Base-by-base conservation (phyloP, 2,329 filamentous ascomycete genomes). In the Didymella sp. region DNA sequence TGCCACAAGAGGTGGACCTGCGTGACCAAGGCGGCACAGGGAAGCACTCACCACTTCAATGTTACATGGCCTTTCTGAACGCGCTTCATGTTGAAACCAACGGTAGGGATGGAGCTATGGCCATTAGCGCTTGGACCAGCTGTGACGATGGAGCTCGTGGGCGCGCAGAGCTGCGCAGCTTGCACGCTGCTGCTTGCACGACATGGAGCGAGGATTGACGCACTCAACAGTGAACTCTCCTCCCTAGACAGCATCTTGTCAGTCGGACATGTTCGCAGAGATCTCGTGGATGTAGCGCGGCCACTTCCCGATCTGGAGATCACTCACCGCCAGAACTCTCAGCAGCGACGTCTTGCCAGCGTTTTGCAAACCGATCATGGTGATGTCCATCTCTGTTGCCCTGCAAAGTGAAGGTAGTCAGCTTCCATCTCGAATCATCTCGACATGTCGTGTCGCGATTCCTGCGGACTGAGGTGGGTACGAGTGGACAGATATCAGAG, bases 381-480 rank as follows among this genome's bases (percentile, higher is more conserved):
- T 98, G 76, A 99, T 94, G 80, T 99, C 95, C 93, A 99, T 97
- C 82, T 99, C 95, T 66, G 93, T 96, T 68, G 94, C 92, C 95
- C 94, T 97, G 60, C 25, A 65, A 49, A 61, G 55, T 50, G 58
- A 56, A 47, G 55, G 31, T 40, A 55, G 58, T 70, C 61, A 72
- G 72, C 64, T 58, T 57, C 48, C 51, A 59, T 59, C 38, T 56
- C 47, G 33, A 13, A 44, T 52, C 33, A 46, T 67, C 33, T 51
- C 61, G 43, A 53, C 37, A 17, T 42, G 24, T 30, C 27, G 48
- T 35, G 63, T 62, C 69, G 60, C 57, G 66, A 69, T 67, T 57
- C 67, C 50, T 43, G 33, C 31, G 38, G 58, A 40, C 55, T 43
- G 47, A 67, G 58, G 53, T 58, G 50, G 60, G 57, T 27, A 41